Evolutionary conservation across 2,329 filamentous ascomycete genomes (phyloP), one percentile per base, ranked within the genome.

Genomic region (Raffaelea deltoideospora): DNA sequence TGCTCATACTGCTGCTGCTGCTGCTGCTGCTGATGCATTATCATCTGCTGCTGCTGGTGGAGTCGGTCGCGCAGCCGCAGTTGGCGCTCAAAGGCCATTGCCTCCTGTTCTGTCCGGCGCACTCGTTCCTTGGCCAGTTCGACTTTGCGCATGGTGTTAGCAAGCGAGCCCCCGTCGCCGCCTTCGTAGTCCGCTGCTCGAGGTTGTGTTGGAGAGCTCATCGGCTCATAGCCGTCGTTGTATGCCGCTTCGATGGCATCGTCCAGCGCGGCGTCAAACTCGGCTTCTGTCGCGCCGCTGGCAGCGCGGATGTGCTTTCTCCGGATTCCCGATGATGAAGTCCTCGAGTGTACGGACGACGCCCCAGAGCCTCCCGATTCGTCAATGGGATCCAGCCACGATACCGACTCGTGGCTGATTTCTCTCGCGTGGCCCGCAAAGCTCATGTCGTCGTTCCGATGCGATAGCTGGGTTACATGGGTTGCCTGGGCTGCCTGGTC

Each of bases 191-290:
- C 56, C n/a, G n/a, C n/a, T n/a, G n/a, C n/a, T n/a, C n/a, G n/a
- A n/a, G n/a, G 29, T 49, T 48, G 21, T 54, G 65, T 56, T 15
- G 67, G 65, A 1, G 35, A 19, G 21, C 24, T 37, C 53, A 71
- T 74, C 4, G 81, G 81, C 51, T 94, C 86, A 44, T 85, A 82
- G 1, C 83, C 83, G 43, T 95, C 86, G 53, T 94, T 81, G 54
- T 96, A 98, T 5, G 88, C 90, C 35, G 88, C 88, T 56, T 96
- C 90, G 9, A 96, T 87, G 13, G 90, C 90, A 19, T 87, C 88
- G 58, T 96, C 88, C 31, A 96, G 66, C 4, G 90, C 90, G 9
- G 85, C 86, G 56, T 95, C 87, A 46, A 96, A 94, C 51, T 94
- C 87, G 7, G 83, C 79, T 53, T 93, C 84, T 0, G 84, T 90